These are phyloP conservation scores for Cladorrhinum sp. DNA, from an alignment of 2,329 filamentous ascomycete species.

Conservation along the genomic window DNA sequence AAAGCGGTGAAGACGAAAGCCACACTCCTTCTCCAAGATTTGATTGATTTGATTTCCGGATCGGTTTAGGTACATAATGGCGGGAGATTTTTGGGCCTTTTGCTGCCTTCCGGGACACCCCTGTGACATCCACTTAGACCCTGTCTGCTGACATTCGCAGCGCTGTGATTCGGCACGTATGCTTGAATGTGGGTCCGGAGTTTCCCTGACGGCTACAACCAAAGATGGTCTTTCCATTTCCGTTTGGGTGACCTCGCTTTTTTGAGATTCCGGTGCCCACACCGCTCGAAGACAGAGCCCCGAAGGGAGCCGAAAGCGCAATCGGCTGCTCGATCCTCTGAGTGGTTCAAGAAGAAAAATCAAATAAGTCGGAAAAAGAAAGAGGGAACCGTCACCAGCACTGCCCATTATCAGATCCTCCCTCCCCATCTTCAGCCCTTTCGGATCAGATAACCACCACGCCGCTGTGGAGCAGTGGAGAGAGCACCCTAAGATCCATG, in stretches of 20 bases:
- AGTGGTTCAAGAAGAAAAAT: neutral
- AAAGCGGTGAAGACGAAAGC: neutral
- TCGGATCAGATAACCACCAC: slow-evolving; percentile 21
- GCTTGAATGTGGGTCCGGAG: slow-evolving; percentile 15
- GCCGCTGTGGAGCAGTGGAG: slow-evolving; percentile 12
- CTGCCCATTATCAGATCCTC: slow-evolving; percentile 7
- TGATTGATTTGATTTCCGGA: slow-evolving; percentile 1
- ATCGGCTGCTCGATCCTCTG: neutral
- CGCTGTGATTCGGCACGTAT: slow-evolving; percentile 20
- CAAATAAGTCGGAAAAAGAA: neutral
- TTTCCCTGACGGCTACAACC: slow-evolving; percentile 17
- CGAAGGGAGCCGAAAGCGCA: neutral
- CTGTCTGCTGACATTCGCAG: slow-evolving; percentile 28
- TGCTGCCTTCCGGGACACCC: slow-evolving; percentile 13
- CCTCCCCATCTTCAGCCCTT: slow-evolving; percentile 1
- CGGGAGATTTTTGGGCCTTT: slow-evolving; percentile 4
- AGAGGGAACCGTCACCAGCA: neutral
- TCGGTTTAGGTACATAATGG: slow-evolving; percentile 10
- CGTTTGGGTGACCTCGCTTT: slow-evolving; percentile 4
- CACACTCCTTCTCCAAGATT: neutral
- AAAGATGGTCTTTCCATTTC: slow-evolving; percentile 5
- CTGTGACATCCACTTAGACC: slow-evolving; percentile 13
- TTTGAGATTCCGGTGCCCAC: slow-evolving; percentile 7
- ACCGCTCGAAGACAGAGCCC: neutral
- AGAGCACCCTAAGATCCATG: neutral